A percentile compares a stretch with the other conserved stretches of the same genome.
Conservation (phyloP, 2,329 filamentous ascomycete genomes). For the Diatrype stigma region DNA sequence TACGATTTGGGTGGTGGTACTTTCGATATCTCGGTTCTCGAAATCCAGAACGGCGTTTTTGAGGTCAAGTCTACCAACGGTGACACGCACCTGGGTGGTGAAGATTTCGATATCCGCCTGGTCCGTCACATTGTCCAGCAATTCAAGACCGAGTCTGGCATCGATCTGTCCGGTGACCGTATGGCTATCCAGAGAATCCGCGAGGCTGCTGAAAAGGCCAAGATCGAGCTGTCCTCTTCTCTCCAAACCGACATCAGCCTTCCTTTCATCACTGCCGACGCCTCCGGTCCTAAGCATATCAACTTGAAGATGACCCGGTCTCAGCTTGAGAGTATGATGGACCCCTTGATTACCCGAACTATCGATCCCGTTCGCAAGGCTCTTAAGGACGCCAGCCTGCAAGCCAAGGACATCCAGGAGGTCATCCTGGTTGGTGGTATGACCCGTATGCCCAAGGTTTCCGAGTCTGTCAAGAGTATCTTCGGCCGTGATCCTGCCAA, state of each 20-base stretch:
- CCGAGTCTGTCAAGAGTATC: conserved; percentile 91
- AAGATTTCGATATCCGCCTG: conserved; percentile 94
- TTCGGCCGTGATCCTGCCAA: conserved; percentile 96
- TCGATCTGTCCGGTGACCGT: conserved; percentile 86
- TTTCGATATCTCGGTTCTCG: conserved; percentile 96
- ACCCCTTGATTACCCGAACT: conserved; percentile 80
- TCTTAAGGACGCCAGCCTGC: conserved; percentile 87
- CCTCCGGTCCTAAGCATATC: conserved; percentile 96
- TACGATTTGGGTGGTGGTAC: conserved; percentile 98
- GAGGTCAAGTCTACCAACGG: conserved; percentile 99
- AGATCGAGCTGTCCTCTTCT: conserved; percentile 96
- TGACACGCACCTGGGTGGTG: conserved; percentile 96
- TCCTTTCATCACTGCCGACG: conserved; percentile 95
- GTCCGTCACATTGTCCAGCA: conserved; percentile 90
- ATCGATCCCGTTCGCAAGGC: conserved; percentile 94
- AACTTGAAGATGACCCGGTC: conserved; percentile 90
- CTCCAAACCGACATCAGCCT: conserved; percentile 97
- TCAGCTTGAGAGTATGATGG: conserved; percentile 90
- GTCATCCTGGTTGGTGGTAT: conserved; percentile 98
- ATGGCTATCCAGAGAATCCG: conserved; percentile 99
- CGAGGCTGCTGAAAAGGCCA: conserved; percentile 97
- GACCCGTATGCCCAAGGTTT: conserved; percentile 99
- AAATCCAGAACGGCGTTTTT: conserved; percentile 97
- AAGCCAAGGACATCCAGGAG: conserved; percentile 93
- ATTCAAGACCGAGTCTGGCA: conserved; percentile 93